Percentiles rank a stretch among this genome's conserved stretches.
Conservation (phyloP, 1,139 yeast genomes). For the Yamadazyma dushanensis region DNA sequence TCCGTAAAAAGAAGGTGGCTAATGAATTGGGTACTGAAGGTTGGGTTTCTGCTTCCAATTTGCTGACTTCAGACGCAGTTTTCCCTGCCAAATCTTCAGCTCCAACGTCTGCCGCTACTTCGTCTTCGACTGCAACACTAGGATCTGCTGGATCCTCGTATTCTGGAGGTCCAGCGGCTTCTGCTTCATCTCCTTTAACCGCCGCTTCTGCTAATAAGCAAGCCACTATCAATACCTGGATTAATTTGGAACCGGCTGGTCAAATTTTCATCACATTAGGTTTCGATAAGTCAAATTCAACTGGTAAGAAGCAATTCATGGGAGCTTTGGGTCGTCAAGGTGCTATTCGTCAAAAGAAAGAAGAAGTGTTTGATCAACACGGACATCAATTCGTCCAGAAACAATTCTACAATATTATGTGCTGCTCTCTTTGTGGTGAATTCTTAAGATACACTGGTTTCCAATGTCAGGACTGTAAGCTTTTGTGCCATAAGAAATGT, state of each 20-base stretch:
- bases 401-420: conserved; percentile 93
- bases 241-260: conserved; percentile 90
- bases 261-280: conserved; percentile 77
- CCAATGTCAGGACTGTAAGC: conserved; percentile 95
- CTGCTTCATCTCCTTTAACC: background rate
- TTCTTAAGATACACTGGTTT: conserved; percentile 90
- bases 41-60: conserved; percentile 82
- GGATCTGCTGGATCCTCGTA: background rate
- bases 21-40: conserved; percentile 72
- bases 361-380: conserved; percentile 91
- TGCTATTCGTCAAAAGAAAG: conserved; percentile 93
- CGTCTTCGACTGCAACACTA: conserved; percentile 1
- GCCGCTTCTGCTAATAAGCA: conserved; percentile 3
- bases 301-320: conserved; percentile 53
- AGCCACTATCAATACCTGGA: conserved; percentile 69
- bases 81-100: conserved; percentile 6
- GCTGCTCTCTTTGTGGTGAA: conserved; percentile 96
- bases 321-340: conserved; percentile 96
- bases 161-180: background rate
- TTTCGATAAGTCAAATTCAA: conserved; percentile 66
- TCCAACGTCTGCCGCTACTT: conserved; percentile 1
- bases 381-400: conserved; percentile 97
- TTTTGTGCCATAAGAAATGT: conserved; percentile 92
- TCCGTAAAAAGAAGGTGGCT: conserved; percentile 86
- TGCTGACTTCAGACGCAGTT: conserved; percentile 21